phyloP scores from a whole-genome alignment of 148 eudicot species.

The Chenopodium quinoa region DNA sequence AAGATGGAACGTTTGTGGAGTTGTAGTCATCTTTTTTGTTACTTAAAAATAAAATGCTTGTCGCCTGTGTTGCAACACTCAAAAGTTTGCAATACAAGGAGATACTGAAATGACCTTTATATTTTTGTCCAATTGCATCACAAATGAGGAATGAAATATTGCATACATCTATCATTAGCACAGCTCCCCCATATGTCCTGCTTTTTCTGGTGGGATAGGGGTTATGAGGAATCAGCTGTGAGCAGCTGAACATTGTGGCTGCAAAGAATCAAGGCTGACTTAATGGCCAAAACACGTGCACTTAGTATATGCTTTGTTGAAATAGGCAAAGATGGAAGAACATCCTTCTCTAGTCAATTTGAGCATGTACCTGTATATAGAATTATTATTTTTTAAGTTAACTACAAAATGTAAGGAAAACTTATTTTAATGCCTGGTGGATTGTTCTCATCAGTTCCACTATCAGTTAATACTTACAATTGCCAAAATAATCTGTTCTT shows the following conservation, averaged over 20 bases:
- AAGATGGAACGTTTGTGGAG: slow-evolving; percentile 24
- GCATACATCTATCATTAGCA: background rate
- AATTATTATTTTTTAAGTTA: no score
- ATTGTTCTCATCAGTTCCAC: background rate
- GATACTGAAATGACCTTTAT: background rate
- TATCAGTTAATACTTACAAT: background rate
- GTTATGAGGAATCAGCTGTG: background rate
- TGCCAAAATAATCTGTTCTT: background rate
- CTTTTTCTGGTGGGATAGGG: background rate
- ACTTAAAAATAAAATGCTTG: background rate
- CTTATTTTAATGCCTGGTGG: background rate
- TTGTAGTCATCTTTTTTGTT: background rate
- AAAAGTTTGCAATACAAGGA: background rate
- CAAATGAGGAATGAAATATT: background rate
- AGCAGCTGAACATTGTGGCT: background rate
- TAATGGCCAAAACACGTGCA: background rate
- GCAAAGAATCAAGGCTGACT: background rate
- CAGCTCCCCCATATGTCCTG: background rate
- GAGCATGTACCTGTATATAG: background rate
- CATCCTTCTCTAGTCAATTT: background rate
- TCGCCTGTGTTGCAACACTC: background rate
- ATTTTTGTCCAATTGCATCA: no score
- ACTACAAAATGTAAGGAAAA: background rate
- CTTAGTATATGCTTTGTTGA: background rate
- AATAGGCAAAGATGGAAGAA: background rate